Base-by-base conservation (phyloP, 495 filamentous ascomycete genomes). In the Xylaria telfairii region DNA sequence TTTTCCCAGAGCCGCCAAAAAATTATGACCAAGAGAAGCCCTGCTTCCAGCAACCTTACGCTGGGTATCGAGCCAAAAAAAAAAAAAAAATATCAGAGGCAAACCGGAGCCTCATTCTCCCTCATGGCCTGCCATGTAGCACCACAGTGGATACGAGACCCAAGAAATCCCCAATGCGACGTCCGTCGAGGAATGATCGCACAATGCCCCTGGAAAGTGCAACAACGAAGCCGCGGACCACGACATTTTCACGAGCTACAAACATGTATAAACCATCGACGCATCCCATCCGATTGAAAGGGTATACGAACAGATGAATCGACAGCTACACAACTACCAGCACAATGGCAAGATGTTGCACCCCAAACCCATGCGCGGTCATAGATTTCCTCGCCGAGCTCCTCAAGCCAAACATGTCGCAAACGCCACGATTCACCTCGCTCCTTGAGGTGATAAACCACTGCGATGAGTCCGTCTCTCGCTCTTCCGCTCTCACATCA, bases 401-500 rank as follows among this genome's bases (percentile, higher is more conserved):
- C 0, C 28, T 65, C 28, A 34, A 12, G 1, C 62, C 61, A 4
- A 30, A 6, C 0, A 47, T 57, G 67, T 26, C 67, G 2, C 39
- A 60, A 6, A 13, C 41, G 6, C 26, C 32, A 13, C 26, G n/a
- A 13, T 68, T 68, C 42, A 53, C 30, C 4, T 61, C 54, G 3
- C 44, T 70, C 15, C 59, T 70, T 34, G 68, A 70, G 1, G 59
- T 70, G 26, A 47, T 70, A 59, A 56, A 70, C 24, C 17, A 70
- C 17, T 70, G 68, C 39, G 68, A 70, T 57, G 68, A 70, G 68
- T 70, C 32, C 47, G 59, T n/a, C 26, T 28, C 47, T 13, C n/a
- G 30, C 13, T 30, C 19, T 2, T 19, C 42, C 51, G 4, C 32
- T 13, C 3, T 42, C n/a, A n/a, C n/a, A n/a, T n/a, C n/a, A n/a